phyloP scores from a whole-genome alignment of 768 basidiomycete species.

The Pilatotrama ljubarskyi region DNA sequence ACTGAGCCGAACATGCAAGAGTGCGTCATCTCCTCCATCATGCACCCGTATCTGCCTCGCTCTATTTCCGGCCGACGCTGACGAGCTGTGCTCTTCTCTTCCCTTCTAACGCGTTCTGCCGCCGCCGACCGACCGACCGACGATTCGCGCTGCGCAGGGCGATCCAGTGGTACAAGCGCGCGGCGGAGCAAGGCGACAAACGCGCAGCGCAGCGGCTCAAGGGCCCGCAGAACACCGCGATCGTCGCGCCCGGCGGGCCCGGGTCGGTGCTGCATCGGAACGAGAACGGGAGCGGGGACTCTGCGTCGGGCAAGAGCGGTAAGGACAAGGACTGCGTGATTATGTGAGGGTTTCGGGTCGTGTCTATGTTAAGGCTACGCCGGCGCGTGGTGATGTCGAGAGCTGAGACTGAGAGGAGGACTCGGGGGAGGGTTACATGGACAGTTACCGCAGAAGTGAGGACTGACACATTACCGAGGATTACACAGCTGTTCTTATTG shows the following conservation, averaged over 20 bases:
- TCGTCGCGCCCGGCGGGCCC: constrained; percentile 58
- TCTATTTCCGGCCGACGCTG: not conserved
- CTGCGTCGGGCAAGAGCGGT: constrained; percentile 44
- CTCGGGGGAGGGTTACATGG: not conserved
- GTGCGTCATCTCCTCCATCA: constrained; percentile 43
- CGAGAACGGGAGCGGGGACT: constrained; percentile 38
- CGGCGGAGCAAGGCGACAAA: constrained; percentile 91
- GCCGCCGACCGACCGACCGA: not conserved
- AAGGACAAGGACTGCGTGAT: constrained; percentile 86
- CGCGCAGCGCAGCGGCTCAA: constrained; percentile 85
- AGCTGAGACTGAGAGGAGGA: not conserved
- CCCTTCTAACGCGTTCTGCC: not conserved
- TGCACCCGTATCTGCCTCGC: constrained; percentile 2
- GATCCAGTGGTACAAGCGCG: constrained; percentile 80
- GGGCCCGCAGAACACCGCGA: constrained; percentile 53
- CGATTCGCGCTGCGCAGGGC: constrained; percentile 46
- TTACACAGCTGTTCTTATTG: constrained; percentile 10
- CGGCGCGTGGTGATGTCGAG: not conserved
- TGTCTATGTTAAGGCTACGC: not conserved
- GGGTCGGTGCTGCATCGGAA: constrained; percentile 63
- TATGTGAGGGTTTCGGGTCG: constrained; percentile 53
- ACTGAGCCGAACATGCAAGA: constrained; percentile 65
- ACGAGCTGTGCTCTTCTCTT: constrained; percentile 9
- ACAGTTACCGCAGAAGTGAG: constrained; percentile 6
- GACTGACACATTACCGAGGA: constrained; percentile 11